Conservation (phyloP, 495 filamentous ascomycete species). For the Achaetomiella virescens region DNA sequence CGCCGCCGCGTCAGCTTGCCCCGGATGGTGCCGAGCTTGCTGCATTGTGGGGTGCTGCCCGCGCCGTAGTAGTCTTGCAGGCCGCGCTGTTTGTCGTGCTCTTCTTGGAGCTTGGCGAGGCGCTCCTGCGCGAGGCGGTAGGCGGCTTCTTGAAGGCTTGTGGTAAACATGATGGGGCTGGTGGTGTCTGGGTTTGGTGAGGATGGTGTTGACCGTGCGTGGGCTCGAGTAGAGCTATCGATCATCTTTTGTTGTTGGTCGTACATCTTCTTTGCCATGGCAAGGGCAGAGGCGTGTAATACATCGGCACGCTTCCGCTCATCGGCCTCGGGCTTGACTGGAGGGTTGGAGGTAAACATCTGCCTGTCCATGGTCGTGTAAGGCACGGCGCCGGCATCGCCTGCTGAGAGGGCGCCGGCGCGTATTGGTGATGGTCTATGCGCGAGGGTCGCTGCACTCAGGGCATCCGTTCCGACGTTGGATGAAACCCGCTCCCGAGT, state of each 20-base stretch:
- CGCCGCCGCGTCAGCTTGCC: constrained; percentile 55
- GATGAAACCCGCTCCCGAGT: constrained; percentile 42
- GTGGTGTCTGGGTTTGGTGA: constrained; percentile 17
- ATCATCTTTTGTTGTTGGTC: constrained; percentile 53
- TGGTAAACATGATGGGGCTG: constrained; percentile 34
- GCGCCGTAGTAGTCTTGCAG: constrained; percentile 68
- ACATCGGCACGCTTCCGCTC: constrained; percentile 65
- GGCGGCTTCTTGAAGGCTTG: constrained; percentile 70
- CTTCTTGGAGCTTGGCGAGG: constrained; percentile 69
- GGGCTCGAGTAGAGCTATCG: constrained; percentile 40
- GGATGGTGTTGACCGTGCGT: constrained; percentile 22
- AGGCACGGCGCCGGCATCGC: constrained; percentile 37
- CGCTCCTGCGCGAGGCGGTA: constrained; percentile 79
- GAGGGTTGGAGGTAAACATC: constrained; percentile 72
- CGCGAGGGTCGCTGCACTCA: constrained; percentile 60
- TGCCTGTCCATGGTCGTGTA: constrained; percentile 49
- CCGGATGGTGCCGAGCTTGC: constrained; percentile 49
- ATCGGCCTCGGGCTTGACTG: constrained; percentile 62
- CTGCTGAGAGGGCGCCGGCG: constrained; percentile 22
- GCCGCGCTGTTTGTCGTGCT: constrained; percentile 49
- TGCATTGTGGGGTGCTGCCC: constrained; percentile 28
- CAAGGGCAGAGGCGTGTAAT: constrained; percentile 72
- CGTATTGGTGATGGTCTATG: constrained; percentile 38
- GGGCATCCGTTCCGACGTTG: constrained; percentile 56
- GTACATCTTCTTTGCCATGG: constrained; percentile 86